Evolutionary conservation across 805 yeast genomes (phyloP).

Genomic region (Candida dajiaensis): DNA sequence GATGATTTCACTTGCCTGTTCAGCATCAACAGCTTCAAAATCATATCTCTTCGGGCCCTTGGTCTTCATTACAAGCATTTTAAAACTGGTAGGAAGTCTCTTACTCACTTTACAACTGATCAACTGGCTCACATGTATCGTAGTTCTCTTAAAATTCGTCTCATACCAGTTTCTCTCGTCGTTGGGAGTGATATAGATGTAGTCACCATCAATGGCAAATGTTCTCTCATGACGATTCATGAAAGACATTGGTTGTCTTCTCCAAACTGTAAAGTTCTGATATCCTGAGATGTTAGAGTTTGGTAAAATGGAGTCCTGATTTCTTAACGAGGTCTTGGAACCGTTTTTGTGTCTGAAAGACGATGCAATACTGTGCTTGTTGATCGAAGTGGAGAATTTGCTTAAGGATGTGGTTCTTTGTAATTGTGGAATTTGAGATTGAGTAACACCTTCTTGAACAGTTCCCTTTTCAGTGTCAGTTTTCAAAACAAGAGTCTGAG

Average conservation of each 20-base stretch:
- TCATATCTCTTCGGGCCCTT: conserved; percentile 78
- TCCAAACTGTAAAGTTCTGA: conserved; percentile 81
- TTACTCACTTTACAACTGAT: conserved; percentile 68
- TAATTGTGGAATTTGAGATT: neutral
- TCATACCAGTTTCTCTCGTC: conserved; percentile 74
- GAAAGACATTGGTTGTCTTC: conserved; percentile 82
- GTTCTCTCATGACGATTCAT: conserved; percentile 76
- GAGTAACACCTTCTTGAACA: neutral
- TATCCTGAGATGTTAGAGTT: conserved; percentile 36
- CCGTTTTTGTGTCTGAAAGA: conserved; percentile 30
- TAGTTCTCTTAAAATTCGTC: conserved; percentile 65
- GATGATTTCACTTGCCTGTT: conserved; percentile 70
- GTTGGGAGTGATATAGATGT: conserved; percentile 81
- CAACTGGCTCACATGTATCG: conserved; percentile 80
- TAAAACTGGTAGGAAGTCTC: conserved; percentile 73
- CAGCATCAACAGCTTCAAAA: conserved; percentile 62
- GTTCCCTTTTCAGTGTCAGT: conserved; percentile 1
- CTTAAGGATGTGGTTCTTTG: conserved; percentile 1
- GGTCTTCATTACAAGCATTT: conserved; percentile 66
- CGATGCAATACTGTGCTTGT: conserved; percentile 13
- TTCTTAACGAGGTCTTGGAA: conserved; percentile 25
- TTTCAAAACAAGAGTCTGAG: conserved; percentile 23
- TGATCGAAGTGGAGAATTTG: conserved; percentile 6
- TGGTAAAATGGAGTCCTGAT: conserved; percentile 15
- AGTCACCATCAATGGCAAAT: conserved; percentile 90